Conservation (phyloP, 768 basidiomycete genomes). For the Xerocomus brunneocitrinus region DNA sequence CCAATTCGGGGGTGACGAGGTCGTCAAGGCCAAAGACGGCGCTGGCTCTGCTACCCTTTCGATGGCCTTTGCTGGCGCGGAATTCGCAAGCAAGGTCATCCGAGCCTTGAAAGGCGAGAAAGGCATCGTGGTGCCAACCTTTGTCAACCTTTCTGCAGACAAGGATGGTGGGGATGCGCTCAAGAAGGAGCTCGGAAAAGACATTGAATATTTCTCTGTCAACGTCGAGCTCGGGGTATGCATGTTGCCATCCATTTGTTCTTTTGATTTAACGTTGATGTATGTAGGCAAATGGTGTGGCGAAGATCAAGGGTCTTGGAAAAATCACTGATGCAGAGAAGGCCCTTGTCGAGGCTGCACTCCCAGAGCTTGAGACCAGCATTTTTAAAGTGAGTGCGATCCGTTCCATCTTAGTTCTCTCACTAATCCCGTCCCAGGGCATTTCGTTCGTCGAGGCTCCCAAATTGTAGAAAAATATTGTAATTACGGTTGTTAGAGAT, state of each 20-base stretch:
- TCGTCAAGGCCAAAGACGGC: slow-evolving; percentile 95
- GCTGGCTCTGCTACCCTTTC: slow-evolving; percentile 92
- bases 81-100: slow-evolving; percentile 81
- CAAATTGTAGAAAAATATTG: slow-evolving; percentile 22
- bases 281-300: slow-evolving; percentile 70
- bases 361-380: slow-evolving; percentile 73
- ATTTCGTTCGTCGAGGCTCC: slow-evolving; percentile 22
- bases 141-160: slow-evolving; percentile 75
- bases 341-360: slow-evolving; percentile 69
- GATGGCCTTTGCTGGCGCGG: slow-evolving; percentile 93
- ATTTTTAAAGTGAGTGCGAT: slow-evolving; percentile 57
- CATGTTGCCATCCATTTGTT: neutral
- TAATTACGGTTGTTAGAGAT: neutral
- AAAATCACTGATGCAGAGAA: slow-evolving; percentile 67
- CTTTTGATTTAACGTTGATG: slow-evolving; percentile 2
- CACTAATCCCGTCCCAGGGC: slow-evolving; percentile 16
- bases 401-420: neutral
- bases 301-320: slow-evolving; percentile 80
- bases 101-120: slow-evolving; percentile 85
- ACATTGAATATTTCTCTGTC: slow-evolving; percentile 85
- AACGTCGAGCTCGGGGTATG: slow-evolving; percentile 83
- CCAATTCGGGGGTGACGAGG: slow-evolving; percentile 96
- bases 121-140: slow-evolving; percentile 80
- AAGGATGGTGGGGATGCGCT: slow-evolving; percentile 66
- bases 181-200: slow-evolving; percentile 68